phyloP scores from a whole-genome alignment of 805 yeast species.

The Kodamaea kakaduensis region DNA sequence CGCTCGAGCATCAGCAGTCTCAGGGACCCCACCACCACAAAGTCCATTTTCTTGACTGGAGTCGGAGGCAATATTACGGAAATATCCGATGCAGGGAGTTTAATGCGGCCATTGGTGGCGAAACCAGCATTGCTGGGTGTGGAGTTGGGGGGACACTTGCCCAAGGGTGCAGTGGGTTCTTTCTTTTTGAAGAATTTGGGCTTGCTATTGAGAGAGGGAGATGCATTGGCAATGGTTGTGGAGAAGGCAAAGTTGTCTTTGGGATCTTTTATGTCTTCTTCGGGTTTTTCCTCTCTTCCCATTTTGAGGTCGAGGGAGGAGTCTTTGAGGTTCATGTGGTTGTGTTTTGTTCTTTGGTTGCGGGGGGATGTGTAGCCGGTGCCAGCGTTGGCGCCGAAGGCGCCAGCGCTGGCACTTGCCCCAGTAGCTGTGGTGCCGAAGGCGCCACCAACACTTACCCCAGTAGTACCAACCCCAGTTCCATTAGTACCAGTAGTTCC shows the following conservation, averaged over 20 bases:
- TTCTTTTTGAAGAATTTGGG: neutral
- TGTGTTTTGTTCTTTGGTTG: slow-evolving; percentile 22
- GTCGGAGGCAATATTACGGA: slow-evolving; percentile 56
- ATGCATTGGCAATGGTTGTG: too few species aligned
- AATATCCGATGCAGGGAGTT: slow-evolving; percentile 48
- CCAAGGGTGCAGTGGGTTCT: too few species aligned
- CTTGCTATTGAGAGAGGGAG: too few species aligned
- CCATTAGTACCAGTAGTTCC: too few species aligned
- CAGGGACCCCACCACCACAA: slow-evolving; percentile 12
- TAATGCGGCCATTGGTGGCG: slow-evolving; percentile 46
- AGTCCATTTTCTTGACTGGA: slow-evolving; percentile 61
- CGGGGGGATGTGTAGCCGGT: slow-evolving; percentile 6
- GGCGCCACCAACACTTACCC: too few species aligned
- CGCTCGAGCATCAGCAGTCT: slow-evolving; percentile 20
- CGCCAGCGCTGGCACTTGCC: too few species aligned
- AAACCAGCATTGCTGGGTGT: slow-evolving; percentile 33
- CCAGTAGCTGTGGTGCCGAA: too few species aligned
- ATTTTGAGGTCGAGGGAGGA: slow-evolving; percentile 35
- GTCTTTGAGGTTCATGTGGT: slow-evolving; percentile 37
- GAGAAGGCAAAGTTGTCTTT: neutral
- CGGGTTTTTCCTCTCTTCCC: neutral
- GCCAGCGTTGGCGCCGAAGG: too few species aligned
- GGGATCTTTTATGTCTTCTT: neutral
- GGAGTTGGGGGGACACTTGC: neutral
- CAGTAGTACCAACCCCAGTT: too few species aligned